Evolutionary conservation across 352 stramenopile species (phyloP).

Genomic region (Thalassiosira exigua): DNA sequence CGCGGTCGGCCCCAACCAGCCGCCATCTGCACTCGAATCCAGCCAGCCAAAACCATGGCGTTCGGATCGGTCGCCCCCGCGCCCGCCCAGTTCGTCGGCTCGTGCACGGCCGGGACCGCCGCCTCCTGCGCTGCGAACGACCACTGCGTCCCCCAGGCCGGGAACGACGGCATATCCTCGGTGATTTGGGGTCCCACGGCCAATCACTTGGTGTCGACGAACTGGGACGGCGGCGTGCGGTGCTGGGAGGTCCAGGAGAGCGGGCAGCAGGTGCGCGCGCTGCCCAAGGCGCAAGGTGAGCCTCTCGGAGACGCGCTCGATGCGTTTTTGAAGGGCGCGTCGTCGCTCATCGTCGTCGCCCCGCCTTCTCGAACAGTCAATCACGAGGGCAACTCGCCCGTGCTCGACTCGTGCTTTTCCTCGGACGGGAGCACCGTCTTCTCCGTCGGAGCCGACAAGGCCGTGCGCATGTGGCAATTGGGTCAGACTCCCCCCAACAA

Average conservation of each 20-base stretch:
- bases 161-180: slow-evolving; percentile 79
- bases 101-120: slow-evolving; percentile 33
- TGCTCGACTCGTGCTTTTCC: slow-evolving; percentile 92
- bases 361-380: slow-evolving; percentile 66
- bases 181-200: slow-evolving; percentile 74
- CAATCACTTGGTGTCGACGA: slow-evolving; percentile 79
- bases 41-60: slow-evolving; percentile 26
- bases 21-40: no score
- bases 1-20: no score
- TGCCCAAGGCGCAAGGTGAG: slow-evolving; percentile 79
- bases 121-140: slow-evolving; percentile 48
- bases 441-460: slow-evolving; percentile 92
- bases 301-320: background rate
- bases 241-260: slow-evolving; percentile 83
- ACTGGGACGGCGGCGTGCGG: slow-evolving; percentile 82
- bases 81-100: slow-evolving; percentile 21
- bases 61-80: slow-evolving; percentile 42
- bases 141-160: slow-evolving; percentile 68
- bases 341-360: no score
- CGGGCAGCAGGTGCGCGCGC: slow-evolving; percentile 65
- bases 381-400: slow-evolving; percentile 89
- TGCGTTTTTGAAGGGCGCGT: no score
- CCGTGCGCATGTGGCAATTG: slow-evolving; percentile 94
- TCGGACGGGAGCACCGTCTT: slow-evolving; percentile 93
- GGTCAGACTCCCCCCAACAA: slow-evolving; percentile 77